Conservation (phyloP, 176 grass and related monocot species). For the Poa annua region DNA sequence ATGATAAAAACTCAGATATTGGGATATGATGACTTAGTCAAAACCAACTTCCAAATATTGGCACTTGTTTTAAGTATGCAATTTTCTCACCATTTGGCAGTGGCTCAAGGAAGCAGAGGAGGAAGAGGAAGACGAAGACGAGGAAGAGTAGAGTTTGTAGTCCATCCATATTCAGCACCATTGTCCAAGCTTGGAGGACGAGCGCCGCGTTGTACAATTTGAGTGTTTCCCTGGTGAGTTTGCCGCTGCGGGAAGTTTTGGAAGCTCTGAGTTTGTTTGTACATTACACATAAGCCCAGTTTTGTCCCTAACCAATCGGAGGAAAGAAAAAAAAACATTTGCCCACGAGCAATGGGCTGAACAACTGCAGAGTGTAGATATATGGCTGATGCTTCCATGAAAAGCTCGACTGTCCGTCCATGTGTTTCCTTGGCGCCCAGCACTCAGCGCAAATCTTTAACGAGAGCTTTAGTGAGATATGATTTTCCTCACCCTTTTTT, state of each 20-base stretch:
- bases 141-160: conserved; percentile 54
- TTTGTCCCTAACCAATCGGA: conserved; percentile 20
- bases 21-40: background rate
- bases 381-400: conserved; percentile 31
- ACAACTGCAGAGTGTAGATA: conserved; percentile 34
- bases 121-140: conserved; percentile 57
- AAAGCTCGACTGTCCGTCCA: background rate
- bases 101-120: conserved; percentile 84
- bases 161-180: conserved; percentile 15
- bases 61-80: background rate
- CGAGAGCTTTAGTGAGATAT: conserved; percentile 46
- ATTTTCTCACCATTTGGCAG: conserved; percentile 23
- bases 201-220: background rate
- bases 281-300: conserved; percentile 26
- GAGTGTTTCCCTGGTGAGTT: conserved; percentile 42
- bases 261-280: conserved; percentile 45
- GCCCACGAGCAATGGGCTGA: conserved; percentile 12
- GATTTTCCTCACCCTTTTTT: background rate
- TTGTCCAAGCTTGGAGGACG: conserved; percentile 5
- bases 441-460: conserved; percentile 49
- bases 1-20: background rate
- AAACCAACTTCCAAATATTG: background rate
- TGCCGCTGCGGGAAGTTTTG: conserved; percentile 47
- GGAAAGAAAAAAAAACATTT: background rate
- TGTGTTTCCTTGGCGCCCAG: conserved; percentile 40